phyloP scores from a whole-genome alignment of 768 basidiomycete species.

The Boletus pseudopeckii region DNA sequence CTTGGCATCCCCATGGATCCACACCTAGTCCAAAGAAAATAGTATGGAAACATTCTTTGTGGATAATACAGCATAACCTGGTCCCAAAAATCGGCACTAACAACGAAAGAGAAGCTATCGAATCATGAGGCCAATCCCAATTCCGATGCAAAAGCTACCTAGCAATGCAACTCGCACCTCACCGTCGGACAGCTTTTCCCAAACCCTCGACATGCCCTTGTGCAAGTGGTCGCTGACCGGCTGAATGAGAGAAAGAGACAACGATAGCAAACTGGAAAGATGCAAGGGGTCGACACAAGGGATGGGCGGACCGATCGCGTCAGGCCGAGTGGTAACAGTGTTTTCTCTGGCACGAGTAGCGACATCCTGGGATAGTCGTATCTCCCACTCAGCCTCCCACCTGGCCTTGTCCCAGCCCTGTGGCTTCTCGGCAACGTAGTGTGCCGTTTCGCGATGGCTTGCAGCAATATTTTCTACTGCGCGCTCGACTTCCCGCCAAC shows the following conservation, averaged over 20 bases:
- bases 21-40: not conserved
- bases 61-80: not conserved
- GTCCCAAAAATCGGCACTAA: not conserved
- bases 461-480: slow-evolving; percentile 45
- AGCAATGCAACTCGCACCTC: slow-evolving; percentile 35
- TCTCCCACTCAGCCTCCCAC: slow-evolving; percentile 69
- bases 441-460: slow-evolving; percentile 25
- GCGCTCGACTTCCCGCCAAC: slow-evolving; percentile 68
- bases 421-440: slow-evolving; percentile 19
- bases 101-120: slow-evolving; percentile 15
- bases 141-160: slow-evolving; percentile 43
- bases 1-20: not conserved
- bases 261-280: slow-evolving; percentile 57
- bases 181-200: slow-evolving; percentile 24
- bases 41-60: not conserved
- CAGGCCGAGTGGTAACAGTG: slow-evolving; percentile 22
- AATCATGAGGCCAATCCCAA: slow-evolving; percentile 41
- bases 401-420: slow-evolving; percentile 54
- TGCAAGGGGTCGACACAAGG: slow-evolving; percentile 63
- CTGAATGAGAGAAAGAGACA: slow-evolving; percentile 58
- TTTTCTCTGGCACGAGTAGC: slow-evolving; percentile 46
- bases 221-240: slow-evolving; percentile 37
- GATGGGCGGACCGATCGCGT: slow-evolving; percentile 9
- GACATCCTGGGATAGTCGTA: slow-evolving; percentile 58
- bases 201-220: slow-evolving; percentile 20